Evolutionary conservation across 345 rosid genomes (phyloP).

Genomic region (Ceriops decandra): DNA sequence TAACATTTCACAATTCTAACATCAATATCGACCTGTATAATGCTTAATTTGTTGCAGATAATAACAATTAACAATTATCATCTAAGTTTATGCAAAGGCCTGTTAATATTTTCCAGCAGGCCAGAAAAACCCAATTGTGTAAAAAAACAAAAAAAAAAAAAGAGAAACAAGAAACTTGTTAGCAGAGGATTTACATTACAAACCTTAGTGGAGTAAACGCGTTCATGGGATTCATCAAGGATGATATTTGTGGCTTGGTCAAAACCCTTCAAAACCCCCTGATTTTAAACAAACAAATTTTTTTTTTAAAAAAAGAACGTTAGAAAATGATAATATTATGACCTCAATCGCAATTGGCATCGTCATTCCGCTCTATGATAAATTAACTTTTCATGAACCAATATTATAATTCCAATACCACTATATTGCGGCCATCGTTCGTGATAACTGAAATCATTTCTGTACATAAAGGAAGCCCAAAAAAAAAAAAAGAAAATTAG

Average conservation of each 20-base stretch:
- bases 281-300: background rate
- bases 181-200: background rate
- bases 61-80: too few species aligned
- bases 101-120: too few species aligned
- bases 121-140: too few species aligned
- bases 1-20: background rate
- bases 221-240: constrained; percentile 89
- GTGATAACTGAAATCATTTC: constrained; percentile 77
- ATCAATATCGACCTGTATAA: background rate
- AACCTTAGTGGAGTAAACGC: constrained; percentile 87
- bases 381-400: too few species aligned
- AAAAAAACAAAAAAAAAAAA: too few species aligned
- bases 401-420: constrained; percentile 35
- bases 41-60: background rate
- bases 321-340: background rate
- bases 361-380: too few species aligned
- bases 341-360: background rate
- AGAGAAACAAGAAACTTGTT: background rate
- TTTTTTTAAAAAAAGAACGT: background rate
- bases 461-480: constrained; percentile 22
- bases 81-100: too few species aligned
- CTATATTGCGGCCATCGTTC: constrained; percentile 90
- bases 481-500: background rate
- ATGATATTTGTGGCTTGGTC: constrained; percentile 91
- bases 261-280: constrained; percentile 82